phyloP scores from a whole-genome alignment of 192 early-diverging fungal genomes.

The Rhizophagus prolifer region DNA sequence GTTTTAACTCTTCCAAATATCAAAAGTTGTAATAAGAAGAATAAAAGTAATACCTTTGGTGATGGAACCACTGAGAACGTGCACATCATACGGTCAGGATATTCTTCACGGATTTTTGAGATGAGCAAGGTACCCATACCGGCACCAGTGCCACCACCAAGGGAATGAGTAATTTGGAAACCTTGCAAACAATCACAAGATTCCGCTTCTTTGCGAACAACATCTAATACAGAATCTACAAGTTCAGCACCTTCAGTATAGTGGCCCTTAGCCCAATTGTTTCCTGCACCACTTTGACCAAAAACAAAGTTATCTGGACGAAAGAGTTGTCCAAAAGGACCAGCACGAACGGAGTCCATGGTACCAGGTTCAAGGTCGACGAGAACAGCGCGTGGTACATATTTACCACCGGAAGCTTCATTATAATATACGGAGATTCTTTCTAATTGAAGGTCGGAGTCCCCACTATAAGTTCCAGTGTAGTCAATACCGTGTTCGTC shows the following conservation, averaged over 20 bases:
- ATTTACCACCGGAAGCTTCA: slow-evolving; percentile 79
- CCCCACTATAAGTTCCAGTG: slow-evolving; percentile 81
- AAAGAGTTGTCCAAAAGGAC: slow-evolving; percentile 84
- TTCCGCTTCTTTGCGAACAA: slow-evolving; percentile 96
- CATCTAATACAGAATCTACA: slow-evolving; percentile 92
- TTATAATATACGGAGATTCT: slow-evolving; percentile 99
- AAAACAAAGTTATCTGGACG: slow-evolving; percentile 97
- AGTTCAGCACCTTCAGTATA: slow-evolving; percentile 99
- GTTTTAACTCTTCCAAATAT: neutral
- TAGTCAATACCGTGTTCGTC: slow-evolving; percentile 88
- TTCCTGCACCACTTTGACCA: slow-evolving; percentile 97
- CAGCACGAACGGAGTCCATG: slow-evolving; percentile 85
- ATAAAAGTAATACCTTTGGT: slow-evolving; percentile 71
- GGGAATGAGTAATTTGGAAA: slow-evolving; percentile 97
- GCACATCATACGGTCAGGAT: slow-evolving; percentile 98
- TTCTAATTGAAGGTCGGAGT: slow-evolving; percentile 87
- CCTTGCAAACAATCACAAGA: slow-evolving; percentile 95
- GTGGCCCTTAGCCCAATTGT: slow-evolving; percentile 99
- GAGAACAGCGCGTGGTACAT: slow-evolving; percentile 84
- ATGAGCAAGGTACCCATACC: slow-evolving; percentile 96
- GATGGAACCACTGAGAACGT: slow-evolving; percentile 97
- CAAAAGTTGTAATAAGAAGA: neutral
- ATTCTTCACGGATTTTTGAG: slow-evolving; percentile 99
- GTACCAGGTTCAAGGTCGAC: slow-evolving; percentile 97
- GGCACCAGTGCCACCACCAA: slow-evolving; percentile 96